Evolutionary conservation across 768 basidiomycete species (phyloP), one percentile per base, ranked within the genome.

Genomic region (Amanita jacksonii): DNA sequence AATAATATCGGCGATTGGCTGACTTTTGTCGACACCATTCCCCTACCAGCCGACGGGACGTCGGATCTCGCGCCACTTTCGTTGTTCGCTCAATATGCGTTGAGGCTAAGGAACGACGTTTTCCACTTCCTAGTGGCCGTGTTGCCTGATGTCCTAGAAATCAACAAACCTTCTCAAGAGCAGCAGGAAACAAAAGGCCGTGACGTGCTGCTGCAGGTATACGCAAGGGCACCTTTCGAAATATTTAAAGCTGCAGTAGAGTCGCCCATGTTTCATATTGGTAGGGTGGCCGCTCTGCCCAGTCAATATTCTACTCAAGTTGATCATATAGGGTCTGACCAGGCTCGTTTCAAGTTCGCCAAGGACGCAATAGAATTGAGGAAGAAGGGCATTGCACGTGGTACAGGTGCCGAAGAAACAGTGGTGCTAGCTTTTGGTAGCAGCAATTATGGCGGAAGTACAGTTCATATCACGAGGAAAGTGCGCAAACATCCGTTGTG

Each of bases 391-490:
- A 73, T 79, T 57, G 74, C 77, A 36, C 77, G 80, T 49, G 81
- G 77, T 42, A 66, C 72, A 49, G 79, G 82, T 45, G 79, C 77
- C 48, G 85, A 87, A 61, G 89, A 92, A 64, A 87, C 85, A n/a
- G 89, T 93, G 33, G 89, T 94, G 41, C 70, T 93, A 52, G 88
- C 87, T 28, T 90, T 92, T 64, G 85, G 85, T 46, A 83, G 79
- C 49, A 71, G 69, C 52, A 79, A 70, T 51, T 70, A 69, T 62
- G 79, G 70, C 40, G 77, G 73, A 46, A 88, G 80, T 55, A 77
- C 83, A 43, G 87, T 93, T 53, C 86, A 90, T 61, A 73, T 94
- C 57, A 90, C 89, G 36, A 77, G 88, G 52, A 91, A 92, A 65
- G 68, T 82, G 69, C 83, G 82, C 64, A 85, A 81, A 56, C 85